A percentile compares a stretch with the other conserved stretches of the same genome.
These are phyloP conservation scores for Kwoniella sp. DNA, from an alignment of 768 basidiomycete species.

Conservation along the genomic window DNA sequence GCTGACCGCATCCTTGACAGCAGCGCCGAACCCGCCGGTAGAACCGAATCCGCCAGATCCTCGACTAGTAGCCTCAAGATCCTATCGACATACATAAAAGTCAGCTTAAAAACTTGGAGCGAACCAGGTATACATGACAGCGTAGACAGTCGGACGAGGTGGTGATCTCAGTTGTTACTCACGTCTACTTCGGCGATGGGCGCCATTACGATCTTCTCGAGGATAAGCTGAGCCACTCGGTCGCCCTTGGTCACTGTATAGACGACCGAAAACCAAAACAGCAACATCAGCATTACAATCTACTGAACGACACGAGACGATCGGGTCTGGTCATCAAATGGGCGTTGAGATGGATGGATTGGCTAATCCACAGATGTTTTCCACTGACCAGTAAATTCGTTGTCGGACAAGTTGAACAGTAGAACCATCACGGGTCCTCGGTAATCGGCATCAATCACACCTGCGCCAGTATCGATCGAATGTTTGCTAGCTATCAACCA, in stretches of 20 bases:
- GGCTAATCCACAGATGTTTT: background rate
- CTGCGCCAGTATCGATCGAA: constrained; percentile 97
- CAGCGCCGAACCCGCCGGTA: constrained; percentile 71
- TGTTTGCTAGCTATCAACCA: constrained; percentile 77
- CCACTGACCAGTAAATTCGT: constrained; percentile 75
- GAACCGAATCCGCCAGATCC: constrained; percentile 91
- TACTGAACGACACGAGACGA: no score
- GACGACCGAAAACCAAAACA: no score
- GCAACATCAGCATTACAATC: no score
- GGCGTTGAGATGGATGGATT: no score
- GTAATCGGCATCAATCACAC: constrained; percentile 96
- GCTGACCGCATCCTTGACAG: constrained; percentile 21
- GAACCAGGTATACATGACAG: background rate
- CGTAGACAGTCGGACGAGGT: no score
- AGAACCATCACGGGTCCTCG: constrained; percentile 87
- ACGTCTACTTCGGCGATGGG: constrained; percentile 83
- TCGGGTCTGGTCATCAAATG: no score
- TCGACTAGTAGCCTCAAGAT: constrained; percentile 80
- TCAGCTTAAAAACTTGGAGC: background rate
- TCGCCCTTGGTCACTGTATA: constrained; percentile 78
- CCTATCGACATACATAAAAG: constrained; percentile 57
- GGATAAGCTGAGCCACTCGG: constrained; percentile 90
- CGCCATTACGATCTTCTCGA: constrained; percentile 86
- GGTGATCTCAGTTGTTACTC: constrained; percentile 46
- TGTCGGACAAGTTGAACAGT: constrained; percentile 86